Percentiles rank a stretch among this genome's conserved stretches.
phyloP scores from a whole-genome alignment of 2,329 filamentous ascomycete genomes.

The Thermomyces lanuginosus region DNA sequence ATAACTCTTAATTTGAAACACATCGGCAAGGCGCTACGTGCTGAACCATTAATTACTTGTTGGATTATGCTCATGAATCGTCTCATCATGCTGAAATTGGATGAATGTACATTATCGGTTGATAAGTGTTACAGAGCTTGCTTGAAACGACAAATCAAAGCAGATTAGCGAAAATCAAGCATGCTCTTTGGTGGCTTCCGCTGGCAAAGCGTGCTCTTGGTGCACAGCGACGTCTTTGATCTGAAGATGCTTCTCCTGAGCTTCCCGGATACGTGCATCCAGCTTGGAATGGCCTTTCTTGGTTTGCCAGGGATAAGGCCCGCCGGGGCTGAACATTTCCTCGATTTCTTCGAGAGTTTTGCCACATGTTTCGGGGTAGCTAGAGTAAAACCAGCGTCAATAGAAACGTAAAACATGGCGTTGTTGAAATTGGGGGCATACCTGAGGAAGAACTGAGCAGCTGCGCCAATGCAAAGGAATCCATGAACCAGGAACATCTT shows the following conservation, averaged over 20 bases:
- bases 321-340: conserved; percentile 14
- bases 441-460: conserved; percentile 50
- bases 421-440: conserved; percentile 42
- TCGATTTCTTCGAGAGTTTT: conserved; percentile 21
- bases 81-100: no score
- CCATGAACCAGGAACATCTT: conserved; percentile 35
- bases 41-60: no score
- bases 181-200: not conserved
- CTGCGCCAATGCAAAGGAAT: conserved; percentile 52
- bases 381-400: conserved; percentile 10
- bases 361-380: conserved; percentile 17
- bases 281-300: conserved; percentile 16
- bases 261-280: conserved; percentile 15
- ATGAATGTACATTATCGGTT: no score
- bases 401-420: conserved; percentile 13
- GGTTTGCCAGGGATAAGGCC: conserved; percentile 17
- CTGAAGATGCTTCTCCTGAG: conserved; percentile 9
- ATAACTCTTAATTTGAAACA: no score
- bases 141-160: no score
- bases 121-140: no score
- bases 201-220: not conserved
- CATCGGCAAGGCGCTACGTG: no score
- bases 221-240: conserved; percentile 5
- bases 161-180: conserved; percentile 7
- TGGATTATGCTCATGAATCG: no score